phyloP scores from a whole-genome alignment of 306 rosid genomes.

The Citrullus colocynthis region DNA sequence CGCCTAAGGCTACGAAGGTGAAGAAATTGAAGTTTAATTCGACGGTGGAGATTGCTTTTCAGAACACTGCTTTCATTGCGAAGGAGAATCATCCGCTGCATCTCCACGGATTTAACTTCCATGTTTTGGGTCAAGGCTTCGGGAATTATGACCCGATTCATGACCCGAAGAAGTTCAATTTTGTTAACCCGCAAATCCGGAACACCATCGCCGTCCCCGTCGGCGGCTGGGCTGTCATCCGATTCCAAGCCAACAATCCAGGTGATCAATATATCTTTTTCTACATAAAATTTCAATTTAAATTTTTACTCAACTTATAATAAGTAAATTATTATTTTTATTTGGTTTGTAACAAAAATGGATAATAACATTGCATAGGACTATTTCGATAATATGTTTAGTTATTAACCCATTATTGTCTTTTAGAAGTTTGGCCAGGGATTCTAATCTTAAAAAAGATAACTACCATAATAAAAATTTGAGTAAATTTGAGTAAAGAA shows the following conservation, averaged over 20 bases:
- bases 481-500: too few relatives aligned
- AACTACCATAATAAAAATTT: too few relatives aligned
- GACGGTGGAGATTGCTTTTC: conserved; percentile 41
- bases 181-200: conserved; percentile 37
- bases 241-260: conserved; percentile 36
- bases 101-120: conserved; percentile 50
- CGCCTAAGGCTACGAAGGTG: conserved; percentile 38
- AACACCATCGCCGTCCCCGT: conserved; percentile 53
- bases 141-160: conserved; percentile 25
- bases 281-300: too few relatives aligned
- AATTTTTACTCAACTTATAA: too few relatives aligned
- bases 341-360: too few relatives aligned
- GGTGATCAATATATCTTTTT: background rate
- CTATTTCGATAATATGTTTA: too few relatives aligned
- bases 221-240: conserved; percentile 53
- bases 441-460: too few relatives aligned
- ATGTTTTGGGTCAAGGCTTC: conserved; percentile 56
- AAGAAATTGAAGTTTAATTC: conserved; percentile 46
- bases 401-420: too few relatives aligned
- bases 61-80: conserved; percentile 22
- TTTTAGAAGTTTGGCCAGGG: too few relatives aligned
- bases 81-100: conserved; percentile 50
- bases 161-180: conserved; percentile 27
- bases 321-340: too few relatives aligned
- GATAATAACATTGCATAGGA: too few relatives aligned